Evolutionary conservation across 768 basidiomycete genomes (phyloP), one percentile per base, ranked within the genome.

Genomic region (Chlorophyllum brunneum): DNA sequence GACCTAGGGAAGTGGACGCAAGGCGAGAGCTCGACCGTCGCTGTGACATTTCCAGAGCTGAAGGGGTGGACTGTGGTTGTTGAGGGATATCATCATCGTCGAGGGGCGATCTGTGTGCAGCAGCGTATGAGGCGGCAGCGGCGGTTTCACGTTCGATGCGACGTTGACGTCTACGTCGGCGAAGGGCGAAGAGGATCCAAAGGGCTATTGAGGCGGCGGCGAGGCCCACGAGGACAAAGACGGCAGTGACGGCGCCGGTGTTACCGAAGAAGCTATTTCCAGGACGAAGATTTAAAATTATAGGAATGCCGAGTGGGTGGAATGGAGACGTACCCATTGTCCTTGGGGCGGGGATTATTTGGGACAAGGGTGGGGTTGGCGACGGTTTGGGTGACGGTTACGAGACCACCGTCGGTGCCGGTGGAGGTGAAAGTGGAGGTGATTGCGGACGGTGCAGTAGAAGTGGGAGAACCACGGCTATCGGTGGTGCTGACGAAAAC

Each of bases 201-300:
- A 90, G 72, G 34, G 82, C 61, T 49, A 82, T 90, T 42, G 77
- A 82, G 18, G 80, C 83, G 24, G 71, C 83, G 3, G 90, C 85
- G 16, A 98, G 75, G 24, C 93, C 95, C 15, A 95, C 89, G 13
- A 93, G 83, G 33, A 92, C 81, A 61, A 97, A 98, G 6, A 93
- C 89, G 39, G 90, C 95, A 1, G 87, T 87, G 2, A 98, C 93
- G 9, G 93, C 95, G 16, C 92, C 92, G 20, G 86, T 88, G 63
- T 95, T 90, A 44, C 67, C 66, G 68, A 95, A 95, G 72, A 97
- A 98, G 51, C 88, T 91, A 52, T n/a, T 20, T 46, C 31, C 11
- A 22, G 13, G 40, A 39, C 40, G 36, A 49, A 30, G 48, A 40
- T 44, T 29, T 42, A 29, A 38, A 27, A 22, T 27, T 23, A 53